Conservation (phyloP, 164 flowering plant species). For the Macadamia integrifolia region DNA sequence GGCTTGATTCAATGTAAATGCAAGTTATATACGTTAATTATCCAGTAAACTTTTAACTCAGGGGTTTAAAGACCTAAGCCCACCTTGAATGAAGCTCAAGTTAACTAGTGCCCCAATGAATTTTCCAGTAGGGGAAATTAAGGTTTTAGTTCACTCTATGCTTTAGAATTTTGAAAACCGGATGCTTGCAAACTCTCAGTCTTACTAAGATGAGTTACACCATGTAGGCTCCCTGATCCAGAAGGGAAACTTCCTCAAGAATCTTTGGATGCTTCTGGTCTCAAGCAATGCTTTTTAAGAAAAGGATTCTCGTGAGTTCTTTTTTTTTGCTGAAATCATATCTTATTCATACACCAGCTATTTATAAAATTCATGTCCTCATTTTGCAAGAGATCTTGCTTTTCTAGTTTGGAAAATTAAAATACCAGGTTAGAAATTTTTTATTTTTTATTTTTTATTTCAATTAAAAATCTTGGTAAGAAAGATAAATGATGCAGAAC, state of each 20-base stretch:
- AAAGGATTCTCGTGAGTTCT: conserved; percentile 91
- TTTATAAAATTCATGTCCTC: background rate
- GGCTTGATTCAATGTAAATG: conserved; percentile 69
- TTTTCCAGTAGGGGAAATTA: background rate
- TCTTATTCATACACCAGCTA: background rate
- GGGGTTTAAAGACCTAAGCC: background rate
- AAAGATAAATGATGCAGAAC: too few relatives aligned
- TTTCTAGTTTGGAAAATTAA: background rate
- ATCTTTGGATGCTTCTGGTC: conserved; percentile 60
- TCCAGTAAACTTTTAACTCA: background rate
- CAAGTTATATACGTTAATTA: background rate
- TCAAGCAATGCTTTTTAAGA: conserved; percentile 65
- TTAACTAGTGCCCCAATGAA: background rate
- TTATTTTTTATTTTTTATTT: too few relatives aligned
- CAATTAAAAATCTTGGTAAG: too few relatives aligned
- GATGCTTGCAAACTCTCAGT: background rate
- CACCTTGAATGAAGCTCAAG: background rate
- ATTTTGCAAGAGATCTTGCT: background rate
- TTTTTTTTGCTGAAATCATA: background rate
- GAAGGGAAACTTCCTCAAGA: conserved; percentile 85
- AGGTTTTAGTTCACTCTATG: background rate
- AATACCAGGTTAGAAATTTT: too few relatives aligned
- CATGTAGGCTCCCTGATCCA: conserved; percentile 70
- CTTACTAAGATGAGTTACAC: conserved; percentile 2
- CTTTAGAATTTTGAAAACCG: background rate